Base-by-base conservation (phyloP, 352 stramenopile species). In the Phytophthora quininea region DNA sequence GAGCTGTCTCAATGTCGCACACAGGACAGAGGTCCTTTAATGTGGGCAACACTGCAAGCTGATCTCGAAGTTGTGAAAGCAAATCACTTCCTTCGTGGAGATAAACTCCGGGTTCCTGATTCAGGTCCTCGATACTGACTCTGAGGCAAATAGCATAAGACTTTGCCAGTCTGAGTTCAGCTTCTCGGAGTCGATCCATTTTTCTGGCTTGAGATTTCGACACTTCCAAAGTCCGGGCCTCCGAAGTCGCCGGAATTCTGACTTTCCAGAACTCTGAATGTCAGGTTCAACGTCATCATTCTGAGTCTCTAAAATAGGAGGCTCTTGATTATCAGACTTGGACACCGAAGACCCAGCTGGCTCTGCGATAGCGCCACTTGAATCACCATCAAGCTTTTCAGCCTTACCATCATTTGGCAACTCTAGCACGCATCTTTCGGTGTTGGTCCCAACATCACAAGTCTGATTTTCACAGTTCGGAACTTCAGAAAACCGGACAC, bases 81-180 rank as follows among this genome's bases (percentile, higher is more conserved):
- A 63, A 33, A 24, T 63, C 56, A n/a, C 32, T 49, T 2, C 56
- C 56, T 37, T 63, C 56, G 38, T 55, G 56, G 11, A 56, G n/a
- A 14, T 54, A 63, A n/a, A 61, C 32, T 1, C 29, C 49, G 0
- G 54, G 29, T 33, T 61, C 54, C 1, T 53, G 40, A 53, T 53
- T 24, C 8, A 60, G 38, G 10, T 35, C 54, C 1, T 52, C 43
- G 10, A 53, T 37, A 5, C 49, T 19, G 4, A 48, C 6, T 11
- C n/a, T n/a, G 19, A 54, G 33, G 14, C 54, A 62, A 3, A 47
- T 19, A 52, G 46, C 46, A 32, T 7, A 52, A 24, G 5, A 6
- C 10, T 35, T 0, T 40, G 31, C 46, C 31, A 35, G 12, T 48
- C n/a, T n/a, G 11, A 48, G 12, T 27, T 15, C 6, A 48, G 46